Conservation (phyloP, 805 yeast genomes). For the Wickerhamia fluorescens region DNA sequence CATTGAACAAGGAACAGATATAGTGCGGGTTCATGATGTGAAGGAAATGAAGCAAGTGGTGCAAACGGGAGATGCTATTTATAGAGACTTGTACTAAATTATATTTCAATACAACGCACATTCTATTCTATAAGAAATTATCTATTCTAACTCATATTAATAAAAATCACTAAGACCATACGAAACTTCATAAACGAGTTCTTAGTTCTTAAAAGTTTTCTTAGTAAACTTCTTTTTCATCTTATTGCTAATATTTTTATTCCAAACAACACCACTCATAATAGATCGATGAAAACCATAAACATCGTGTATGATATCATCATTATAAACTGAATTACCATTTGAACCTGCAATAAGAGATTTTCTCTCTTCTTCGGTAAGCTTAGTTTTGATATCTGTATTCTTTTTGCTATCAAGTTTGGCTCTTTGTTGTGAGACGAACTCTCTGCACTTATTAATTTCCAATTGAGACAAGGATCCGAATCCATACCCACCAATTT, state of each 20-base stretch:
- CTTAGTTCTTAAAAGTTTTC: too few species aligned
- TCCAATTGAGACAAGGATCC: conserved; percentile 80
- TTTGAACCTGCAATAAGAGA: conserved; percentile 15
- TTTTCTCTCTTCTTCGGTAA: conserved; percentile 34
- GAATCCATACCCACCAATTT: conserved; percentile 54
- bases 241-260: conserved; percentile 48
- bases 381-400: conserved; percentile 23
- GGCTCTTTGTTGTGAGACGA: conserved; percentile 60
- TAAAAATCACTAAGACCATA: too few species aligned
- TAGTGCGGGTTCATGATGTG: conserved; percentile 86
- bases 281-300: conserved; percentile 38
- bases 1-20: conserved; percentile 65
- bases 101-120: too few species aligned
- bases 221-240: conserved; percentile 33
- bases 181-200: too few species aligned
- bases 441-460: conserved; percentile 67
- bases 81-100: conserved; percentile 22
- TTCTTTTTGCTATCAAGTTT: conserved; percentile 23
- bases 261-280: conserved; percentile 58
- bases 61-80: conserved; percentile 68
- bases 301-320: conserved; percentile 34
- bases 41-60: conserved; percentile 41
- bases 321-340: too few species aligned
- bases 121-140: too few species aligned
- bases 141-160: too few species aligned